Evolutionary conservation across 441 rosid species (phyloP).

Genomic region (Adansonia madagascariensis): DNA sequence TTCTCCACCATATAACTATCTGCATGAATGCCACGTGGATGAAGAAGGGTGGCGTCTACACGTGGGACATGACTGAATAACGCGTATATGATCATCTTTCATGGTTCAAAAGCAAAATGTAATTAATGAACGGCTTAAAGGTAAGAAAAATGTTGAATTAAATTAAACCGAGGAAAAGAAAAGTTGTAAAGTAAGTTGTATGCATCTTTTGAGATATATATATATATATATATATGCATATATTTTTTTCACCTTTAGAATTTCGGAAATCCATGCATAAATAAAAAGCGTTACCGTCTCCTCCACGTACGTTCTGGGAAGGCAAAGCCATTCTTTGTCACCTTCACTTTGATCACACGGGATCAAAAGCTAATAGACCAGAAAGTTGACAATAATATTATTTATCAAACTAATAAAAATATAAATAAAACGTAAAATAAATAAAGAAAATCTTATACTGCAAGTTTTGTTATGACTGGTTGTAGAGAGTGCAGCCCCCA

Average conservation of each 20-base stretch:
- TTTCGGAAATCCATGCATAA: conserved; percentile 33
- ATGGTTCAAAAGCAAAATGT: background rate
- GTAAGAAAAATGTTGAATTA: background rate
- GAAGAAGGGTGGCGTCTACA: conserved; percentile 22
- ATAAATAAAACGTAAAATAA: background rate
- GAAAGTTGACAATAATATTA: conserved; percentile 29
- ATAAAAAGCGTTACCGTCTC: background rate
- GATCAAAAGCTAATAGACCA: conserved; percentile 22
- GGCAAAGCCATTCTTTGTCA: conserved; percentile 3
- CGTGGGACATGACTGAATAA: conserved; percentile 34
- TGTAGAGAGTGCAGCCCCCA: conserved; percentile 1
- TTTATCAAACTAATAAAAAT: background rate
- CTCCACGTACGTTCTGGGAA: conserved; percentile 27
- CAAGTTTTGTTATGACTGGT: background rate
- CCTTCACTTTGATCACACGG: conserved; percentile 23
- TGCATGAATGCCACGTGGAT: conserved; percentile 45
- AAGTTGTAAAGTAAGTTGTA: too few relatives aligned
- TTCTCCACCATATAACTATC: background rate
- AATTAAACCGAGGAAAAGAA: background rate
- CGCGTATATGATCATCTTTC: conserved; percentile 35
- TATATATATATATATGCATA: too few relatives aligned
- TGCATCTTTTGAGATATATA: too few relatives aligned
- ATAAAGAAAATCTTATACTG: conserved; percentile 29
- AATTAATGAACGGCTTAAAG: background rate
- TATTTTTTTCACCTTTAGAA: background rate